phyloP scores from a whole-genome alignment of 345 rosid species.

The Aurinia saxatilis region DNA sequence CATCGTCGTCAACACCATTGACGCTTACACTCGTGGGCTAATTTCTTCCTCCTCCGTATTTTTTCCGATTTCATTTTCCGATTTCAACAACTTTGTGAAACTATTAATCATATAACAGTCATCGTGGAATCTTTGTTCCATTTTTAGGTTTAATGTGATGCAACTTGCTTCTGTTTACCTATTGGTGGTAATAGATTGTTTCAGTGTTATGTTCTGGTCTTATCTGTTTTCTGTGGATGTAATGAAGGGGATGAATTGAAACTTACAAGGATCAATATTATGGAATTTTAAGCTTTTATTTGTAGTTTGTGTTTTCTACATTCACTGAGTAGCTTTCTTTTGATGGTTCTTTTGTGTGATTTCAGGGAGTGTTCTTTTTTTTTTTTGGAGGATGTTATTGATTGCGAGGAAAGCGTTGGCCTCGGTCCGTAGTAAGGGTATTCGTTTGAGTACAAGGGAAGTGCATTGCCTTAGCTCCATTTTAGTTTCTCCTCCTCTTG shows the following conservation, averaged over 20 bases:
- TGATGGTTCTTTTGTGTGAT: not conserved
- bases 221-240: too few species aligned
- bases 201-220: too few species aligned
- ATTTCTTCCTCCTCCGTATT: not conserved
- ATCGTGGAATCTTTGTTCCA: not conserved
- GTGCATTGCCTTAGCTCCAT: conserved; percentile 33
- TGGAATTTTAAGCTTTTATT: not conserved
- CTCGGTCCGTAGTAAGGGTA: conserved; percentile 5
- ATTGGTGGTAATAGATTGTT: too few species aligned
- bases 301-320: not conserved
- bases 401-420: conserved; percentile 28
- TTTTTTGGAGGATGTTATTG: conserved; percentile 15
- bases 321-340: conserved; percentile 1
- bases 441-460: conserved; percentile 20
- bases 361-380: not conserved
- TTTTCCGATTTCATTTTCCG: not conserved
- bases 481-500: conserved; percentile 64
- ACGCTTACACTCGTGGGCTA: conserved; percentile 22
- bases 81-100: too few species aligned
- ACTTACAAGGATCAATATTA: not conserved
- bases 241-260: not conserved
- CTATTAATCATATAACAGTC: not conserved
- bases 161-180: not conserved
- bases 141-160: conserved; percentile 7
- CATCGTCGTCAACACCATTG: conserved; percentile 26